phyloP scores from a whole-genome alignment of 2,329 filamentous ascomycete genomes.

The Aspergillus novoparasiticus region DNA sequence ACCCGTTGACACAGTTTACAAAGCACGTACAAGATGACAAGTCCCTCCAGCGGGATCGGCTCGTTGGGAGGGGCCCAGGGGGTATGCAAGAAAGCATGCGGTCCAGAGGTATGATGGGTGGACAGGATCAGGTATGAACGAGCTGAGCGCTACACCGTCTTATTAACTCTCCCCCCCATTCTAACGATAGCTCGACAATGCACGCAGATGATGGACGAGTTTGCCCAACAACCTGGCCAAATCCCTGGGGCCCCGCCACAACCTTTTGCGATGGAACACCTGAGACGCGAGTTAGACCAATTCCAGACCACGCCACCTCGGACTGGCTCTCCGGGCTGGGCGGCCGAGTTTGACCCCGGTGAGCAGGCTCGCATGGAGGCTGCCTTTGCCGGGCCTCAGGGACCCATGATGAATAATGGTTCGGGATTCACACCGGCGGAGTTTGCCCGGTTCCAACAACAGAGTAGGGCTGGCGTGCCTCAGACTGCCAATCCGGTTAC shows the following conservation, averaged over 20 bases:
- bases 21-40: slow-evolving; percentile 98
- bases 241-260: slow-evolving; percentile 57
- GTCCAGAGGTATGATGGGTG: slow-evolving; percentile 67
- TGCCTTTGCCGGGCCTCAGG: slow-evolving; percentile 60
- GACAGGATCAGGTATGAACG: slow-evolving; percentile 68
- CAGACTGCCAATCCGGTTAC: slow-evolving; percentile 62
- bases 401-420: slow-evolving; percentile 47
- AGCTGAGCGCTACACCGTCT: neutral
- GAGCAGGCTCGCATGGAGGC: slow-evolving; percentile 72
- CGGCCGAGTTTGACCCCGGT: slow-evolving; percentile 64
- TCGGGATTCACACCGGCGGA: slow-evolving; percentile 77
- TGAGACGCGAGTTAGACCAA: slow-evolving; percentile 63
- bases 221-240: slow-evolving; percentile 76
- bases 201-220: slow-evolving; percentile 84
- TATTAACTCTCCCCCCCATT: slow-evolving; percentile 1
- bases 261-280: slow-evolving; percentile 68
- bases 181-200: slow-evolving; percentile 30
- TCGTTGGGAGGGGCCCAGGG: slow-evolving; percentile 73
- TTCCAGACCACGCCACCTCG: slow-evolving; percentile 53
- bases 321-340: slow-evolving; percentile 62
- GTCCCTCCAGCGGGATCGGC: slow-evolving; percentile 85
- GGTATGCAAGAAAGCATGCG: slow-evolving; percentile 76
- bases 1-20: slow-evolving; percentile 94
- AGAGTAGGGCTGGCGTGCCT: slow-evolving; percentile 60
- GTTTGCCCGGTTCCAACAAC: slow-evolving; percentile 83